phyloP scores from a whole-genome alignment of 2,329 filamentous ascomycete species.

The Delphinella strobiligena region DNA sequence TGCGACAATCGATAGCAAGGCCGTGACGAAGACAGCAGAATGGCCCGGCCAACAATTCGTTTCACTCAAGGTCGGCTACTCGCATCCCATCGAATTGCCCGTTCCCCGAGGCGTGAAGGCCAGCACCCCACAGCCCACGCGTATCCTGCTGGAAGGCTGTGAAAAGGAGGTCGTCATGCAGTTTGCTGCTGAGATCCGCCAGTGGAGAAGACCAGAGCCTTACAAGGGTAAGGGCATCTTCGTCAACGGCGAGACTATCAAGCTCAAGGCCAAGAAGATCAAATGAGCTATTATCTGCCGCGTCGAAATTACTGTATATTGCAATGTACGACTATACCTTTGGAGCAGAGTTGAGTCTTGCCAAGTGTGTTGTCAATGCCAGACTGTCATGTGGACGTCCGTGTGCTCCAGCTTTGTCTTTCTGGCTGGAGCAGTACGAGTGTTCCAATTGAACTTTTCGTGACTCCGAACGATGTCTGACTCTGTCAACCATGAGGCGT shows the following conservation, averaged over 20 bases:
- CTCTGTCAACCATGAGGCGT: too few relatives aligned
- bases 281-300: conserved; percentile 23
- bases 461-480: too few relatives aligned
- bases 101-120: conserved; percentile 76
- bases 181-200: conserved; percentile 78
- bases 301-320: not conserved
- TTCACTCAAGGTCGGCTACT: conserved; percentile 89
- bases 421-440: too few relatives aligned
- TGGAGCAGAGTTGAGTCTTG: not conserved
- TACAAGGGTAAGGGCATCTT: conserved; percentile 99
- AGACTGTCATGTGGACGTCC: too few relatives aligned
- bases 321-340: conserved; percentile 1
- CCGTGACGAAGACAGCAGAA: conserved; percentile 51
- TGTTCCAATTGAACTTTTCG: too few relatives aligned
- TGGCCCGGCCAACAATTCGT: conserved; percentile 82
- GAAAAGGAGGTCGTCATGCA: conserved; percentile 80
- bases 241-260: conserved; percentile 93
- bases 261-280: conserved; percentile 80
- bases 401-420: too few relatives aligned
- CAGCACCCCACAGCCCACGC: conserved; percentile 78
- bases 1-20: conserved; percentile 69
- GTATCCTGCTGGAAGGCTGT: conserved; percentile 77
- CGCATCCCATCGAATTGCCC: conserved; percentile 83
- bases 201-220: conserved; percentile 85
- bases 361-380: too few relatives aligned